Base-by-base conservation (phyloP, 768 basidiomycete genomes). In the Bullera alba region DNA sequence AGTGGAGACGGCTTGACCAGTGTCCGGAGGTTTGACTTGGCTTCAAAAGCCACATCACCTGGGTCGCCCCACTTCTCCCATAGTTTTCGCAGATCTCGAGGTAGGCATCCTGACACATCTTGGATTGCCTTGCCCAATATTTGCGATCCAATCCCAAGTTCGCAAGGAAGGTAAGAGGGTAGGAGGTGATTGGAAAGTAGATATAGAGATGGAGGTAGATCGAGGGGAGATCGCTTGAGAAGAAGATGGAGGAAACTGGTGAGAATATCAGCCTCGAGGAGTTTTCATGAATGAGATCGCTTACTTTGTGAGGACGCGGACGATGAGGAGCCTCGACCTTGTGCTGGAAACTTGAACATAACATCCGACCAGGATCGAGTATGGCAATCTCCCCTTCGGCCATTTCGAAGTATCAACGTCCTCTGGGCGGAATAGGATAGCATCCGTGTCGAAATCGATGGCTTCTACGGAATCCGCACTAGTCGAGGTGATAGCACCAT, bases 41-140 rank as follows among this genome's bases (percentile, higher is more conserved):
- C 87, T 50, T 81, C 80, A 60, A 82, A 89, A 1, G 91, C 91
- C 6, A 91, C 87, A 65, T 91, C 87, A 0, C 91, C 91, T 22
- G 81, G 79, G 71, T 95, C 91, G 3, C 91, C 91, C 28, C 76
- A 80, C 37, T 79, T 74, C 55, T 82, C 84, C 68, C 87, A 86
- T 14, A 74, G 57, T 27, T 63, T 58, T 27, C 65, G 60, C 12
- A 74, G 48, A 14, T 61, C 65, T 2, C 61, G 55, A 15, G 58
- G 56, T 30, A 61, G 63, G 2, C 66, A 53, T 1, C 73, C 73
- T 3, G 65, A 69, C 26, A 70, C 67, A 21, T 68, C 64, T 29
- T 51, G 60, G 10, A 65, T 60, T 25, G 57, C 67, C 75, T 79
- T 70, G 76, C 82, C 39, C 84, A 77, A 12, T 54, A 73, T 62